Conservation (phyloP, 2,329 filamentous ascomycete genomes). For the Lachnellula cervina region DNA sequence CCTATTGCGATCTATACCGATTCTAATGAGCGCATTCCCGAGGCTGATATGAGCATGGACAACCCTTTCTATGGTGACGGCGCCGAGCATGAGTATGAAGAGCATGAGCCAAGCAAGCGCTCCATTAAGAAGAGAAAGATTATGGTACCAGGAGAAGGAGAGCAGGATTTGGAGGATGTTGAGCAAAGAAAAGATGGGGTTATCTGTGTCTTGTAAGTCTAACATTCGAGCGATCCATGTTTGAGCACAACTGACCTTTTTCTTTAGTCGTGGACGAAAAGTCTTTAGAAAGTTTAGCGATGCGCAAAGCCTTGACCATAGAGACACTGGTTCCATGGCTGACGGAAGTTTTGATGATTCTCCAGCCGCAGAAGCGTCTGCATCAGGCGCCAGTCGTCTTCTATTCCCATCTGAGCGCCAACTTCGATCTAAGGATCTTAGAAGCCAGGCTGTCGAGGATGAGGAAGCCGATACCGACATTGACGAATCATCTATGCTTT, state of each 20-base stretch:
- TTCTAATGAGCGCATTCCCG: constrained; percentile 70
- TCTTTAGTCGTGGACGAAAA: constrained; percentile 68
- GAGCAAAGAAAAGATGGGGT: constrained; percentile 69
- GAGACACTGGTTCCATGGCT: constrained; percentile 17
- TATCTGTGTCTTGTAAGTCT: constrained; percentile 71
- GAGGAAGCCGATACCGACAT: constrained; percentile 49
- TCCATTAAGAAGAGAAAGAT: constrained; percentile 51
- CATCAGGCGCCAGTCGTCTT: constrained; percentile 60
- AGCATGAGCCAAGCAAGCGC: constrained; percentile 43
- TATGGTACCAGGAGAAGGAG: constrained; percentile 50
- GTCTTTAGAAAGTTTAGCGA: constrained; percentile 58
- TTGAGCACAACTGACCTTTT: constrained; percentile 24
- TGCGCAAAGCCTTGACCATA: constrained; percentile 18
- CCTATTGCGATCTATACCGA: constrained; percentile 74
- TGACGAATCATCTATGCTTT: constrained; percentile 31
- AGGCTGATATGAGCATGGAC: constrained; percentile 57
- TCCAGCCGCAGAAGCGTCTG: too few relatives aligned
- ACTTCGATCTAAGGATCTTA: constrained; percentile 53
- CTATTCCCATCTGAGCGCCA: constrained; percentile 53
- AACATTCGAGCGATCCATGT: not conserved
- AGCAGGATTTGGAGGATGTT: constrained; percentile 40
- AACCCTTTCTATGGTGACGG: constrained; percentile 66
- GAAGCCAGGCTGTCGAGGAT: constrained; percentile 53
- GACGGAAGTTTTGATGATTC: constrained; percentile 25
- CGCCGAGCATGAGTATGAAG: constrained; percentile 23